Base-by-base conservation (phyloP, 345 rosid species). In the Balakata baccata region DNA sequence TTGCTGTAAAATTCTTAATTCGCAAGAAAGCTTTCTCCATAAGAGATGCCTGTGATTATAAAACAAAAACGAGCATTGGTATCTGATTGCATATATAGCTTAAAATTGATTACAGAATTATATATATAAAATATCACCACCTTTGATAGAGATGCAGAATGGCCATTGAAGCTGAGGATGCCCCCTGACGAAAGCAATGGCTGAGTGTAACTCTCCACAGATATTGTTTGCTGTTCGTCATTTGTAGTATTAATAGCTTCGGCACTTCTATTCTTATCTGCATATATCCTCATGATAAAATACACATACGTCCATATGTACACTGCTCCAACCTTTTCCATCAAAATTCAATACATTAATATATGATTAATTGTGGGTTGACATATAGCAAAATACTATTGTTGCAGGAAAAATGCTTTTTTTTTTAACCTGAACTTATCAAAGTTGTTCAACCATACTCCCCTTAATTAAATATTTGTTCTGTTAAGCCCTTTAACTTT, bases 271-370 rank as follows among this genome's bases (percentile, higher is more conserved):
- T n/a, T 23, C 41, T 61, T 70, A 14, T 64, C 72, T 29, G 80
- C 74, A 8, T 57, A 80, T 41, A 69, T 12, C 53, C 79, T 63
- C 81, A 85, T 79, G 16, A 81, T 51, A n/a, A 23, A 41, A 66
- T 81, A 83, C 38, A 75, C 85, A 61, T 85, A 85, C 11, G 85
- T 68, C 88, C 86, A 83, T 53, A 81, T 75, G 57, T 79, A 85
- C 39, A 83, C 70, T 11, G 39, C 81, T 63, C 77, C 80, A 47
- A 83, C 54, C 88, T 85, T 80, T 49, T 67, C 12, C 63, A 59
- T 51, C 14, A 1, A 59, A 29, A 2, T 29, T 29, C 34, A 29
- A 29, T 1, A 29, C 1, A 29, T 29, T 29, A 29, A 29, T 2
- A 29, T 29, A 1, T 29, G 34, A 1, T 29, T 29, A 29, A 29